A percentile compares a stretch with the other conserved stretches of the same genome.
These are phyloP conservation scores for Globisporangium heterothallicum DNA, from an alignment of 352 stramenopile genomes.

Conservation along the genomic window DNA sequence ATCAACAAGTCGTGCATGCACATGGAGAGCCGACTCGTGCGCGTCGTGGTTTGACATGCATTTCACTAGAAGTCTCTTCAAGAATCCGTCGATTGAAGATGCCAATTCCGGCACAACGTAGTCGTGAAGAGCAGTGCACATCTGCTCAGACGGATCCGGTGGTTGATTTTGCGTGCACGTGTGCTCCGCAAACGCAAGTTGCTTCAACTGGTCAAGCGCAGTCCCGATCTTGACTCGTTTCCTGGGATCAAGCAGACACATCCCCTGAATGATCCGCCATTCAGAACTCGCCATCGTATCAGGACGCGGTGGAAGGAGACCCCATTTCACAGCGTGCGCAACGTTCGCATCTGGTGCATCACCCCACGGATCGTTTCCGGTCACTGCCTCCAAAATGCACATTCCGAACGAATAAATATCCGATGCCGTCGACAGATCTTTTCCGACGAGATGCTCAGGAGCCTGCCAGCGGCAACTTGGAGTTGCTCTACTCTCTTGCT, in stretches of 20 bases:
- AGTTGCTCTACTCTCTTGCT: not conserved
- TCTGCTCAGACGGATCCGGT: not conserved
- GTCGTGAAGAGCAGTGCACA: not conserved
- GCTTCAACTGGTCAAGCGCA: slow-evolving; percentile 4
- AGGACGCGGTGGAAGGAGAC: slow-evolving; percentile 1
- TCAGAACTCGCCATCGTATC: not conserved
- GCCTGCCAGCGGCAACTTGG: not conserved
- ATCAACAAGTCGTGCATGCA: slow-evolving; percentile 6
- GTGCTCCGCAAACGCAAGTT: not conserved
- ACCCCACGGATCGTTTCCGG: not conserved
- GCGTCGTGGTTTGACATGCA: slow-evolving; percentile 3
- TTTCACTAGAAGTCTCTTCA: slow-evolving; percentile 5
- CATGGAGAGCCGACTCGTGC: slow-evolving; percentile 5
- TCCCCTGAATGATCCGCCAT: slow-evolving; percentile 7
- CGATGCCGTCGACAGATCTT: not conserved
- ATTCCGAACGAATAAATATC: slow-evolving; percentile 7
- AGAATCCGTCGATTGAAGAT: slow-evolving; percentile 4
- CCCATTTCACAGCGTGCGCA: slow-evolving; percentile 5
- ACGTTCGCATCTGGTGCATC: slow-evolving; percentile 1
- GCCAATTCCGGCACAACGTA: not conserved
- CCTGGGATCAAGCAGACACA: slow-evolving; percentile 4
- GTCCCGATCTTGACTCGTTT: slow-evolving; percentile 5
- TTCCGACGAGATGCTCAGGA: not conserved
- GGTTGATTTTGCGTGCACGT: not conserved
- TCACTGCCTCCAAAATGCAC: slow-evolving; percentile 8